Base-by-base conservation (phyloP, 164 flowering plant species). In the Saururus chinensis region DNA sequence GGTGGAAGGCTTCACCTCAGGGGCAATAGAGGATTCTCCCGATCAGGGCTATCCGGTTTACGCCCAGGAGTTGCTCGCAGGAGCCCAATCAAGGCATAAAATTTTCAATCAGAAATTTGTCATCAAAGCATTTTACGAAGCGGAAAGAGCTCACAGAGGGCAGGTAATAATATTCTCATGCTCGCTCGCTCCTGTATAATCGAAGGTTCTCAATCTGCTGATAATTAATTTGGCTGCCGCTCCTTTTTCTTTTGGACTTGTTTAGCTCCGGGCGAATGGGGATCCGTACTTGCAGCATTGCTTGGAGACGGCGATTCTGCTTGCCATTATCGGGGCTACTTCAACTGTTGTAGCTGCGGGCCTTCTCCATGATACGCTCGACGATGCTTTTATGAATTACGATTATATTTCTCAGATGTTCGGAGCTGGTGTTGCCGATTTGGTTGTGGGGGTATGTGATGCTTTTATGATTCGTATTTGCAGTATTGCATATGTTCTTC, bases 241-340 rank as follows among this genome's bases (percentile, higher is more conserved):
- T 62, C 19, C 14, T 51, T 35, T 7, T 14, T 37, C 60, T 45
- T 51, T 37, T 51, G 65, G 12, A 13, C 69, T 78, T 49, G 21
- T 42, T 51, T 61, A 93, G 99, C 76, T 82, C 85, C 71, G 99
- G 30, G 92, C 86, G 10, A 93, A 91, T 72, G 99, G 99, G 26
- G 92, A 87, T 82, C 96, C 95, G 17, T 93, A 93, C 75, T 74
- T 93, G 82, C 90, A 83, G 71, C 99, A 93, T 74, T 93, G 99
- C 57, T 84, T 88, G 69, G 97, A 93, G 60, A 93, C 99, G 0
- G 99, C 95, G 10, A 74, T 82, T 51, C 63, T 87, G 77, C 83
- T 93, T 1, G 99, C 97, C 0, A 35, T 35, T 49, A 78, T 93
- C 69, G 99, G 99, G 57, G 97, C 97, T 26, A 84, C 84, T 71